Conservation (phyloP, 805 yeast genomes). For the Lachancea waltii region DNA sequence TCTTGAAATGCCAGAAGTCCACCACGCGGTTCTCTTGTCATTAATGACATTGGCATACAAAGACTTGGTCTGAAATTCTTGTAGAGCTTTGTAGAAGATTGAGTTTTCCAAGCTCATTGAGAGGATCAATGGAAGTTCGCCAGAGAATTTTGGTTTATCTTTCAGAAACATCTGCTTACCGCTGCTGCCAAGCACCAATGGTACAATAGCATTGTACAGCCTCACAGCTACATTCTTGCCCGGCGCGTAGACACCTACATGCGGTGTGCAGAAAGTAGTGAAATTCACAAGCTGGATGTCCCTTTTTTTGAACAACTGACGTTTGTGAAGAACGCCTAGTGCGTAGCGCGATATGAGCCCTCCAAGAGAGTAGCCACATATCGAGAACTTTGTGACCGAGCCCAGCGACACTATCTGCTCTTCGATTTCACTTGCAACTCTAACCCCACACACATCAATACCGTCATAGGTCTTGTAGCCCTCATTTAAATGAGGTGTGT, state of each 20-base stretch:
- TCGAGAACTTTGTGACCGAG: slow-evolving; percentile 55
- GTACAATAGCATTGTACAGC: slow-evolving; percentile 57
- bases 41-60: slow-evolving; percentile 73
- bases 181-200: slow-evolving; percentile 59
- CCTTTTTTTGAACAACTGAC: slow-evolving; percentile 40
- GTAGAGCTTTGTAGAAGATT: slow-evolving; percentile 51
- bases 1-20: slow-evolving; percentile 65
- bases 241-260: slow-evolving; percentile 60
- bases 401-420: slow-evolving; percentile 30
- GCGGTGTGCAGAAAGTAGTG: slow-evolving; percentile 63
- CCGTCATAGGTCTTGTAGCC: slow-evolving; percentile 84
- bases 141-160: slow-evolving; percentile 33
- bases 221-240: slow-evolving; percentile 45
- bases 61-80: slow-evolving; percentile 44
- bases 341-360: slow-evolving; percentile 77
- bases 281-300: slow-evolving; percentile 52
- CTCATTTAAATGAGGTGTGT: slow-evolving; percentile 46
- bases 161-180: slow-evolving; percentile 69
- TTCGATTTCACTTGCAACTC: slow-evolving; percentile 64
- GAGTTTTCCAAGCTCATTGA: slow-evolving; percentile 62
- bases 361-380: slow-evolving; percentile 81
- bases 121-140: slow-evolving; percentile 47
- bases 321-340: slow-evolving; percentile 58
- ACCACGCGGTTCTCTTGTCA: slow-evolving; percentile 78
- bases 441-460: slow-evolving; percentile 72